These are phyloP conservation scores for Bipolaris bicolor DNA, from an alignment of 2,329 filamentous ascomycete genomes.

Conservation along the genomic window DNA sequence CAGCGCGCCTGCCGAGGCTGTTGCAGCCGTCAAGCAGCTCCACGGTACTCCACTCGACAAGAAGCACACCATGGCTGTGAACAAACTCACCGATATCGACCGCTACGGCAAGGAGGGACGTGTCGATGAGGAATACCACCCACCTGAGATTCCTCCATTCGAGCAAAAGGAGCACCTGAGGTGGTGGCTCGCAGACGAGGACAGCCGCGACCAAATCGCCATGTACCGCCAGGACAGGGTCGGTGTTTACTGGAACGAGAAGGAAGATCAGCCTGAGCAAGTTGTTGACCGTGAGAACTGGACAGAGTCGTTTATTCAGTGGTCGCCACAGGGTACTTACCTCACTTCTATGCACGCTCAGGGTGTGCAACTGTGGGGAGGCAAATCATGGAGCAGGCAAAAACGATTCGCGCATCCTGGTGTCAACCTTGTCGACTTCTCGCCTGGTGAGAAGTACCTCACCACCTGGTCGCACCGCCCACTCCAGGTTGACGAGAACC, in stretches of 20 bases:
- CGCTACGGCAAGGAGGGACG: conserved; percentile 93
- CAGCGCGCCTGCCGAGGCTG: conserved; percentile 85
- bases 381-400: conserved; percentile 84
- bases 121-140: conserved; percentile 86
- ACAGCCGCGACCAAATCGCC: conserved; percentile 92
- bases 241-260: conserved; percentile 98
- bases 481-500: conserved; percentile 88
- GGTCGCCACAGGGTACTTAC: conserved; percentile 94
- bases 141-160: conserved; percentile 83
- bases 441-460: conserved; percentile 87
- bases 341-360: conserved; percentile 94
- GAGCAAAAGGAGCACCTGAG: conserved; percentile 91
- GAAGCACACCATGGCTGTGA: conserved; percentile 92
- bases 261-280: conserved; percentile 84
- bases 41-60: conserved; percentile 90
- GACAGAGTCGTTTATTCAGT: conserved; percentile 98
- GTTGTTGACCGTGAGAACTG: conserved; percentile 93
- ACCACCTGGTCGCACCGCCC: conserved; percentile 97
- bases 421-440: conserved; percentile 96
- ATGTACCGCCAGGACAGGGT: conserved; percentile 93
- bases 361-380: conserved; percentile 97
- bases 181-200: conserved; percentile 88
- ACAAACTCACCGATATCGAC: conserved; percentile 98
- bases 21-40: conserved; percentile 86
- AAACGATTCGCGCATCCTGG: conserved; percentile 94